Evolutionary conservation across 352 stramenopile genomes (phyloP), one percentile per base, ranked within the genome.

Genomic region (Pythium scleroteichum): DNA sequence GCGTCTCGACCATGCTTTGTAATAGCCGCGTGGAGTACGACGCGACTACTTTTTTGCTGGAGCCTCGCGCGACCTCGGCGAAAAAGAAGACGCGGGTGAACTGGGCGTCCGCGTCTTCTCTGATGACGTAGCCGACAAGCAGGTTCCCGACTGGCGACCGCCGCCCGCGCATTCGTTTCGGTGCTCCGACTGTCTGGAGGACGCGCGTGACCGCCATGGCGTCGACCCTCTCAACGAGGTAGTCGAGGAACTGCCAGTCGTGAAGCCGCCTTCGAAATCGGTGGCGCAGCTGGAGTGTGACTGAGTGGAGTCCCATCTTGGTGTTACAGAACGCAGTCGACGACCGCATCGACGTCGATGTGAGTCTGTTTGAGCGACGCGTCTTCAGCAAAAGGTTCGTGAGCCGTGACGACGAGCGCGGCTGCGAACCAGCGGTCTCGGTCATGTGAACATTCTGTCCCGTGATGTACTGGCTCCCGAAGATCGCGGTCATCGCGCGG

Each of bases 1-100:
- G 49, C 27, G 49, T 59, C n/a, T 65, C 58, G 24, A 57, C 48
- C 49, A 59, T 59, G 22, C 14, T 20, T 19, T 41, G 39, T 29
- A 59, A 27, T 14, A 65, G 41, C 51, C 32, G 39, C 17, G 44
- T 54, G 19, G 29, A 19, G 26, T 44, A 20, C 22, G 39, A 27
- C 12, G 39, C 32, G 3, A 59, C 58, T 6, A 17, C 10, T 10
- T 3, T 4, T 19, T 26, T 20, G 16, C 19, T 19, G 12, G 22
- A 26, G 6, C 38, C 17, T 24, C n/a, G 23, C 13, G 51, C 19
- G 16, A 38, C 48, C 10, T 65, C 48, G 17, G 72, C 78, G 62
- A 87, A 83, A 53, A 90, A 87, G 60, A 88, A 90, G 17, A 90
- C 53, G 0, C 80, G 74, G 33, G 80, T 90, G 52, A 79, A 81